Conservation (phyloP, 2,329 filamentous ascomycete species). For the Fusarium sp. region DNA sequence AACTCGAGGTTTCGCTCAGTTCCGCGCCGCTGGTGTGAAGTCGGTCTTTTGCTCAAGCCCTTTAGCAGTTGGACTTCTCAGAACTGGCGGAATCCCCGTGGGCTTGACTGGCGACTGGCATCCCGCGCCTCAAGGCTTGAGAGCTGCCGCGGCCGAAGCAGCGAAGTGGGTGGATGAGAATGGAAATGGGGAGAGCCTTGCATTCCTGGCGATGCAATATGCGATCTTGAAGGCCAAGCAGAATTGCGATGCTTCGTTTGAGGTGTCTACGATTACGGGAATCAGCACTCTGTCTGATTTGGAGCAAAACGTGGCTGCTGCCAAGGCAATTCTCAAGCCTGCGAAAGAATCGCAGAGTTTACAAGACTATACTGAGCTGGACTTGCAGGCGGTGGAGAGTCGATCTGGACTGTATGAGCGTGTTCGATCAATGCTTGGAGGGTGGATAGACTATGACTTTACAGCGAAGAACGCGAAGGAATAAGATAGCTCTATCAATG, state of each 20-base stretch:
- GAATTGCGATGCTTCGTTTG: background rate
- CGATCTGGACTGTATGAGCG: background rate
- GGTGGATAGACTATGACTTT: conserved; percentile 16
- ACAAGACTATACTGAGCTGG: background rate
- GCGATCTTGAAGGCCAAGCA: background rate
- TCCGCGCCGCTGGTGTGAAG: background rate
- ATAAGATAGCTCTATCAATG: background rate
- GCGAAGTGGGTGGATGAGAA: conserved; percentile 4
- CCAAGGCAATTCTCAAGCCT: background rate
- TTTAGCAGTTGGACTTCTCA: background rate
- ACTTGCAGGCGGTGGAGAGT: background rate
- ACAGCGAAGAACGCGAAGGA: background rate
- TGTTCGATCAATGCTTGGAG: background rate
- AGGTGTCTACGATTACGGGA: background rate
- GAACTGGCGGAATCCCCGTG: background rate
- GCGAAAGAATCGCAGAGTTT: rapidly evolving
- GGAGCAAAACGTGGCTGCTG: background rate
- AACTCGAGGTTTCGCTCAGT: background rate
- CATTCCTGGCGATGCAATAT: conserved; percentile 1
- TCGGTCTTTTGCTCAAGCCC: conserved; percentile 6
- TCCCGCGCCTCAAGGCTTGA: background rate
- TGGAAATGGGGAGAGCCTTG: background rate
- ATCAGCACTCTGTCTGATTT: conserved; percentile 5
- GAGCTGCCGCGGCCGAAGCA: background rate
- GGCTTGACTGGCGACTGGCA: conserved; percentile 5